These are phyloP conservation scores for Kluyveromyces sp. DNA, from an alignment of 1,139 yeast genomes.

Conservation along the genomic window DNA sequence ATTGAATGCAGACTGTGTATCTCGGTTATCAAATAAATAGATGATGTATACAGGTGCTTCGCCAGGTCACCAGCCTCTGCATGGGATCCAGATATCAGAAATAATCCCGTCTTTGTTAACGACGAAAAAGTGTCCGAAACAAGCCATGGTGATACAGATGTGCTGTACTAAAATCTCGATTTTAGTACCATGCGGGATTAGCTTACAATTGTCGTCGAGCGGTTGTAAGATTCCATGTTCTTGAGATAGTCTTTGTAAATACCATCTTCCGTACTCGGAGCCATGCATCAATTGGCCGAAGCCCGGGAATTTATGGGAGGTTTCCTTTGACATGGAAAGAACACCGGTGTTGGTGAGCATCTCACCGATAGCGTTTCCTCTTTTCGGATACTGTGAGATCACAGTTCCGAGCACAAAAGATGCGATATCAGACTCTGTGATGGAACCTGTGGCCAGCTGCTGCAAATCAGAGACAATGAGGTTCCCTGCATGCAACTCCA, in stretches of 20 bases:
- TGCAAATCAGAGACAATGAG: conserved; percentile 69
- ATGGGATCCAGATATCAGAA: conserved; percentile 66
- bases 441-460: conserved; percentile 62
- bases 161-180: conserved; percentile 63
- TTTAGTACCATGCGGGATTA: conserved; percentile 48
- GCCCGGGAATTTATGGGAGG: conserved; percentile 40
- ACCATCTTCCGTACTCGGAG: conserved; percentile 36
- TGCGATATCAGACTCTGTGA: conserved; percentile 44
- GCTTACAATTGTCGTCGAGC: conserved; percentile 29
- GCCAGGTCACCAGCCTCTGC: conserved; percentile 45
- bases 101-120: conserved; percentile 45
- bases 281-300: conserved; percentile 37
- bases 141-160: conserved; percentile 64
- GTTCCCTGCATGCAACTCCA: conserved; percentile 78
- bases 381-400: conserved; percentile 45
- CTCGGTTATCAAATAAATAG: too few species aligned
- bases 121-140: conserved; percentile 53
- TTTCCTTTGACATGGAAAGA: conserved; percentile 60
- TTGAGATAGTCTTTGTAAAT: conserved; percentile 52
- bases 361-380: conserved; percentile 41
- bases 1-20: too few species aligned
- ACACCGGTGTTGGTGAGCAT: conserved; percentile 68
- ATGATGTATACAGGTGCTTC: too few species aligned
- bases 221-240: conserved; percentile 57
- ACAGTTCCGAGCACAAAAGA: conserved; percentile 57